Base-by-base conservation (phyloP, 768 basidiomycete species). In the Lentinus tigrinus region DNA sequence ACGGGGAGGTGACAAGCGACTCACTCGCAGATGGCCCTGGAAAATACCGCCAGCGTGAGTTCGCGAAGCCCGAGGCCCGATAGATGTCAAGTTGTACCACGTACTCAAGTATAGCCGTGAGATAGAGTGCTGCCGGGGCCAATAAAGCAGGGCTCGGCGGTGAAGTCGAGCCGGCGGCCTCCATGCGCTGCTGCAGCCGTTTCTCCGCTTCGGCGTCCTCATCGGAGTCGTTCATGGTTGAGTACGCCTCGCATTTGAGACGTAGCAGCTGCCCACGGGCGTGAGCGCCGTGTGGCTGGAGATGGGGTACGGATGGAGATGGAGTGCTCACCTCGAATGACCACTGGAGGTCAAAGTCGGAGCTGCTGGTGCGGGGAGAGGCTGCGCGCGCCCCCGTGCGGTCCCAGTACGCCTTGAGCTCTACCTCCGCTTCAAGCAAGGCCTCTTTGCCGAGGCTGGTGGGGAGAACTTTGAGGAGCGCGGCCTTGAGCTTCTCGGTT, bases 41-140 rank as follows among this genome's bases (percentile, higher is more conserved):
- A 65, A 51, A 61, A 38, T 42, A 56, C 52, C 65, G 54, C 52
- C 42, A 36, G 38, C 24, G 50, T 46, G 5, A 47, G 47, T 27
- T 52, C 52, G 16, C 13, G 54, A 38, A 59, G 61, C 60, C 62
- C 50, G 27, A 36, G 54, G 58, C 61, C 21, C 54, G 64, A 58
- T 56, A 54, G 53, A 58, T 36, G 55, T 24, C 51, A 27, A 37
- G 27, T 52, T 57, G 57, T 19, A 43, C 49, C 17, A 82, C 94
- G 77, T 72, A 95, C 94, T 97, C 95, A 28, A 97, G 78, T 62
- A 96, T 91, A 8, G 94, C 93, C 2, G 95, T 95, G 50, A 95
- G 79, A 77, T 95, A 97, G 43, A 97, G 70, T 19, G 92, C 88
- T 31, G 94, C 91, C 4, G 93, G 93, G 9, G 88, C 85, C 24